These are phyloP conservation scores for Pythium dissotocum DNA, from an alignment of 352 stramenopile genomes.

Conservation along the genomic window DNA sequence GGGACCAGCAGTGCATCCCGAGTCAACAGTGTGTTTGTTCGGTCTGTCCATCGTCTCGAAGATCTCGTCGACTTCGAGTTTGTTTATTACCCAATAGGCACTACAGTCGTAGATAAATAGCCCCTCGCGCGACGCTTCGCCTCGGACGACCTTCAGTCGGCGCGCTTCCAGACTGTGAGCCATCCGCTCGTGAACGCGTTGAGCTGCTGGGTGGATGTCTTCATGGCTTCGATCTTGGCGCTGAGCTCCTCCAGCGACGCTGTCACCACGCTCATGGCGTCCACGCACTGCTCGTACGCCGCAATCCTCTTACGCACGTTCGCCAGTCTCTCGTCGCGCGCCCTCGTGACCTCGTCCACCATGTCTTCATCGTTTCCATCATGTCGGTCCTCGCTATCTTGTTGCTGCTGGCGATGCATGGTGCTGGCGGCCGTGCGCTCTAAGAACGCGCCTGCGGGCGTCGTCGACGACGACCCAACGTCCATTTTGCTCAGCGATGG, in stretches of 20 bases:
- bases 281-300: conserved; percentile 63
- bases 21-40: neutral
- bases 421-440: neutral
- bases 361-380: conserved; percentile 1
- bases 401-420: conserved; percentile 14
- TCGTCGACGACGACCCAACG: conserved; percentile 16
- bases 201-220: conserved; percentile 62
- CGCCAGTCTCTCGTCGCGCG: conserved; percentile 45
- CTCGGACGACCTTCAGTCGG: conserved; percentile 12
- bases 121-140: conserved; percentile 3
- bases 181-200: conserved; percentile 74
- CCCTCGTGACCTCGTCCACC: conserved; percentile 22
- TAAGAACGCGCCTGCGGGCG: conserved; percentile 2
- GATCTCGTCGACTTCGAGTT: conserved; percentile 5
- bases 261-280: conserved; percentile 50
- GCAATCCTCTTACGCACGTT: conserved; percentile 53
- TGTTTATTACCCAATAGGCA: conserved; percentile 6
- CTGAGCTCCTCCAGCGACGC: conserved; percentile 69
- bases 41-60: neutral
- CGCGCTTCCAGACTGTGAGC: conserved; percentile 72
- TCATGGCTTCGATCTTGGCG: conserved; percentile 61
- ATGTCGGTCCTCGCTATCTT: conserved; percentile 22
- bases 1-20: no score
- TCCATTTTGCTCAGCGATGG: conserved; percentile 14
- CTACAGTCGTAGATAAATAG: conserved; percentile 19